Conservation (phyloP, 306 rosid species). For the Arachis hypogaea region DNA sequence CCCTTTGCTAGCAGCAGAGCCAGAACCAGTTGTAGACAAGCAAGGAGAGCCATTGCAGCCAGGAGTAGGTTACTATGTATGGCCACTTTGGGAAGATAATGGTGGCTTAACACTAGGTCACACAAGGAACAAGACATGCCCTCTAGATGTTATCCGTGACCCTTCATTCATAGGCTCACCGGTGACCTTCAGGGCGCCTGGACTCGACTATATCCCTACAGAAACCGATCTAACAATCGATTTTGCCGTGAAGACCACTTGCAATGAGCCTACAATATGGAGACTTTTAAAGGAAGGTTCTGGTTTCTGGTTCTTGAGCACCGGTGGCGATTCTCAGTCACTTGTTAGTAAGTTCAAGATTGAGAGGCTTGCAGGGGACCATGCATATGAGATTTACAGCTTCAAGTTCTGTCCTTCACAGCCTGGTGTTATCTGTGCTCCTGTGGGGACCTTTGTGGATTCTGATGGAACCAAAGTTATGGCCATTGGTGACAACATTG, state of each 20-base stretch:
- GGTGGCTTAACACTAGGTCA: slow-evolving; percentile 36
- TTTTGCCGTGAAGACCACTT: background rate
- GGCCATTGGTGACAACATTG: slow-evolving; percentile 42
- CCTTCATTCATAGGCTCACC: slow-evolving; percentile 28
- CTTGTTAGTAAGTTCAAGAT: slow-evolving; percentile 41
- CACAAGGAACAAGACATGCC: slow-evolving; percentile 44
- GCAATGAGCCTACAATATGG: slow-evolving; percentile 41
- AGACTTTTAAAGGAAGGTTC: slow-evolving; percentile 32
- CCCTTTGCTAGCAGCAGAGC: background rate
- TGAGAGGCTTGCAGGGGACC: slow-evolving; percentile 44
- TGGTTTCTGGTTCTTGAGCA: slow-evolving; percentile 45
- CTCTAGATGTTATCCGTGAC: slow-evolving; percentile 39
- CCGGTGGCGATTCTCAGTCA: slow-evolving; percentile 11
- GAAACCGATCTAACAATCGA: slow-evolving; percentile 39
- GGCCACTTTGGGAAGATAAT: slow-evolving; percentile 42
- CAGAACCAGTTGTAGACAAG: slow-evolving; percentile 43
- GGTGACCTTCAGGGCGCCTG: slow-evolving; percentile 14
- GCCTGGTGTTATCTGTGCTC: slow-evolving; percentile 42
- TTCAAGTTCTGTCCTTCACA: slow-evolving; percentile 44
- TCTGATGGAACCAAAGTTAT: slow-evolving; percentile 43
- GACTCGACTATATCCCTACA: slow-evolving; percentile 13
- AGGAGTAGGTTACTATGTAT: slow-evolving; percentile 39
- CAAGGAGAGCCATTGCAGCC: slow-evolving; percentile 18
- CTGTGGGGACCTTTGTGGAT: slow-evolving; percentile 40
- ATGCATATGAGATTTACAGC: slow-evolving; percentile 47